Percentiles rank a stretch among this genome's conserved stretches.
phyloP scores from a whole-genome alignment of 2,329 filamentous ascomycete genomes.

The Coniochaeta hoffmannii region DNA sequence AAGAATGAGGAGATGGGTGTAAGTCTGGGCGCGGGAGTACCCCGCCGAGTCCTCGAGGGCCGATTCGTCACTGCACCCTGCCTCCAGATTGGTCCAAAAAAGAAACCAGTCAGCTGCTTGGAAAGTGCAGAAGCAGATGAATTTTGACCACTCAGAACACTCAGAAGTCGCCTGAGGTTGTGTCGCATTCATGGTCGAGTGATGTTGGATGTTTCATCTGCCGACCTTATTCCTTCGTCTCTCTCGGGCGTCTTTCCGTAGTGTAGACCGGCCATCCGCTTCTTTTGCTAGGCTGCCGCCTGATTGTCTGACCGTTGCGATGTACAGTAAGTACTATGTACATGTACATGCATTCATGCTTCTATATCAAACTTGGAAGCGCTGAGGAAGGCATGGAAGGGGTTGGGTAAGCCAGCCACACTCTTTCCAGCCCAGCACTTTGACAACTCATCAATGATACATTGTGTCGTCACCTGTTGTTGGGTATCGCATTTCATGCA shows the following conservation, averaged over 20 bases:
- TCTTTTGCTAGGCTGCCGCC: too few relatives aligned
- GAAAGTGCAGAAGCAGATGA: neutral
- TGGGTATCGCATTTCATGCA: neutral
- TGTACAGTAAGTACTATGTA: too few relatives aligned
- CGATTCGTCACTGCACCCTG: neutral
- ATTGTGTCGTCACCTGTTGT: conserved; percentile 2
- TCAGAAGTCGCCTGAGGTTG: neutral
- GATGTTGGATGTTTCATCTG: neutral
- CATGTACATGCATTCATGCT: too few relatives aligned
- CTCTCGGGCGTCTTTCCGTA: too few relatives aligned
- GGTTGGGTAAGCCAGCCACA: neutral
- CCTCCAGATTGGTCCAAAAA: conserved; percentile 1
- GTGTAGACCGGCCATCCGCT: too few relatives aligned
- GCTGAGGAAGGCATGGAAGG: too few relatives aligned
- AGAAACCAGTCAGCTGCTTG: neutral
- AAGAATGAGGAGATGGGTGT: too few relatives aligned
- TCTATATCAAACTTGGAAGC: neutral
- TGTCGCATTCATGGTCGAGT: neutral
- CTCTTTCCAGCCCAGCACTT: neutral
- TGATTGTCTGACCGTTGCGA: too few relatives aligned
- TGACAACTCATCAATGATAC: conserved; percentile 4
- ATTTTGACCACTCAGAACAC: neutral
- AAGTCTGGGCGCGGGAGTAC: too few relatives aligned
- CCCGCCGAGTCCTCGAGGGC: too few relatives aligned
- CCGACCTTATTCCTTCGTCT: too few relatives aligned